Conservation (phyloP, 78 protist species). For the Dictyostelium citrinum region DNA sequence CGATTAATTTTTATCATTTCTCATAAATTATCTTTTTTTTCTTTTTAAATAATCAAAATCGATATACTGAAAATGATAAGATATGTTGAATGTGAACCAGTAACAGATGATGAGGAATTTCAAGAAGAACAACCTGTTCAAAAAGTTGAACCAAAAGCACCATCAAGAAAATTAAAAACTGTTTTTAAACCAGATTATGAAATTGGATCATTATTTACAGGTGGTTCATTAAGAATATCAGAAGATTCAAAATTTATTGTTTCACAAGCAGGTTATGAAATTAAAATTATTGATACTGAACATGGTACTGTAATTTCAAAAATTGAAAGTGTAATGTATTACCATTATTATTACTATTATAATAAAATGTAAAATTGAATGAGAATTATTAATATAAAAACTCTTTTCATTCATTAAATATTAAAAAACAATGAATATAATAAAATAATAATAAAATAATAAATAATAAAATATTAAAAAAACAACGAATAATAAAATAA, state of each 20-base stretch:
- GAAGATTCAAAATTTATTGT: constrained; percentile 6
- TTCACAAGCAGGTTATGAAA: neutral
- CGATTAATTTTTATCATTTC: neutral
- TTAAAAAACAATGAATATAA: no score
- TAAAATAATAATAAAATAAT: no score
- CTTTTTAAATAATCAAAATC: neutral
- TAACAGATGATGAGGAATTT: constrained; percentile 31
- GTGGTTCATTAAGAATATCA: constrained; percentile 13
- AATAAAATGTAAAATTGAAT: no score
- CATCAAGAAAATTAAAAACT: constrained; percentile 37
- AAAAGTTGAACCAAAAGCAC: constrained; percentile 3
- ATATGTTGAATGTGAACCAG: constrained; percentile 54
- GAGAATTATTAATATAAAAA: no score
- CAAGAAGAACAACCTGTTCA: neutral
- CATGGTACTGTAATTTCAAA: neutral
- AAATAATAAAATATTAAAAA: no score
- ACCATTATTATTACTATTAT: neutral
- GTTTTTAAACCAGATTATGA: constrained; percentile 49
- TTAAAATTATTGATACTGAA: constrained; percentile 18
- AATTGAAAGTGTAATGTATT: constrained; percentile 16
- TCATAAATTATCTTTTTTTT: neutral
- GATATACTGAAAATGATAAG: neutral
- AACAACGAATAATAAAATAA: no score
- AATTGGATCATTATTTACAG: constrained; percentile 28
- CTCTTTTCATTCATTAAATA: no score